Evolutionary conservation across 2,329 filamentous ascomycete species (phyloP), one percentile per base, ranked within the genome.

Genomic region (Aureobasidium sp.): DNA sequence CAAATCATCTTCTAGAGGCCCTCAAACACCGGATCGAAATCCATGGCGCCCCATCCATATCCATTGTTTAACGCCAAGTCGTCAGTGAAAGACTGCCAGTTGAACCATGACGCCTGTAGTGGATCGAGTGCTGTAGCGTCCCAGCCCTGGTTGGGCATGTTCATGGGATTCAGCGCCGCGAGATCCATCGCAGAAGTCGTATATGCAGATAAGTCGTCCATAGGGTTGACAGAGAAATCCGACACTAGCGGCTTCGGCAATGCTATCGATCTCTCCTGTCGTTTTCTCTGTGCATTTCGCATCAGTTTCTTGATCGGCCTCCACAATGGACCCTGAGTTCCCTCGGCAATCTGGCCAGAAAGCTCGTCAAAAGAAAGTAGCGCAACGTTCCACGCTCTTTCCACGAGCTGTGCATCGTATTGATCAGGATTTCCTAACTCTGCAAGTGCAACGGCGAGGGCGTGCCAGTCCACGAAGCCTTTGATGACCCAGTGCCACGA

Each of bases 401-500:
- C 30, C 5, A 53, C 11, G 17, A 47, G 40, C 14, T 53, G 51
- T 32, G 30, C 11, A 21, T 53, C 51, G 10, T 45, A 27, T 29
- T 47, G 40, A 7, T 51, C 48, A 4, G 50, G 50, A 6, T 41
- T 45, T 17, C 51, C 45, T 1, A 53, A 14, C 41, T 53, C 51
- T 19, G 51, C 40, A 10, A 53, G 41, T 14, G 39, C 5, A 3
- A 47, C 40, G 8, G 51, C 51, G 12, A 53, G n/a, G 12, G 27
- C 30, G 12, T 53, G 51, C 51, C 51, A 53, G 19, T 53, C 40
- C 2, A 53, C 51, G 14, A 30, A 53, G 6, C 51, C 41, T n/a
- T 47, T 44, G 25, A 53, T 45, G 19, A 53, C 10, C 51, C 51
- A 53, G 17, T 53, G 51, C 40, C 41, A 53, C n/a, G 51, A 41